Percentiles rank a stretch among this genome's conserved stretches.
These are phyloP conservation scores for Cladosporium sp. DNA, from an alignment of 2,329 filamentous ascomycete species.

Conservation along the genomic window DNA sequence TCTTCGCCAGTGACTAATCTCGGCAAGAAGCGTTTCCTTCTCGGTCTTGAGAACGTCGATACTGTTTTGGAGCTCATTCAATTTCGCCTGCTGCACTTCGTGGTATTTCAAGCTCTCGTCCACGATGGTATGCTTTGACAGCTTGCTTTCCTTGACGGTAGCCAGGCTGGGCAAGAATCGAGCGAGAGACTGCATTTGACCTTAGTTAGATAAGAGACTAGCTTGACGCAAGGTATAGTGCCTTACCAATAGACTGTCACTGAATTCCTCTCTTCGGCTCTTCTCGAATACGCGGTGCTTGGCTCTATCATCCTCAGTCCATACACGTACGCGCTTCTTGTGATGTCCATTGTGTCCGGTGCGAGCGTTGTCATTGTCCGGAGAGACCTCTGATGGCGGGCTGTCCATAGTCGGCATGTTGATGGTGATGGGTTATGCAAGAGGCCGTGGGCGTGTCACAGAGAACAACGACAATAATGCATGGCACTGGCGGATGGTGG, in stretches of 20 bases:
- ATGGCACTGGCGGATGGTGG: no score
- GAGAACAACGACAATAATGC: no score
- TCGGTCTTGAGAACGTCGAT: slow-evolving; percentile 1
- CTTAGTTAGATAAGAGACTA: background rate
- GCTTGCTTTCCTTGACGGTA: slow-evolving; percentile 14
- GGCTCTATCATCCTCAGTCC: slow-evolving; percentile 13
- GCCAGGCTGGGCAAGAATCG: slow-evolving; percentile 14
- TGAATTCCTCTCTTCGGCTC: slow-evolving; percentile 17
- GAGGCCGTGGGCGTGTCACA: no score
- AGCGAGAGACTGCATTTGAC: slow-evolving; percentile 10
- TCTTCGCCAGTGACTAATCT: slow-evolving; percentile 1
- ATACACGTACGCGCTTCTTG: slow-evolving; percentile 9
- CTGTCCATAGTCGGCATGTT: background rate
- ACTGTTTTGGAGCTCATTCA: slow-evolving; percentile 1
- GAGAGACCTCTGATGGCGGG: background rate
- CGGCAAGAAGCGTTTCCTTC: slow-evolving; percentile 2
- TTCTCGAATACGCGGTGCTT: slow-evolving; percentile 17
- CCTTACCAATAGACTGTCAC: slow-evolving; percentile 13
- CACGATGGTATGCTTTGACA: slow-evolving; percentile 18
- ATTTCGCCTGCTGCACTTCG: slow-evolving; percentile 6
- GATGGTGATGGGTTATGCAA: no score
- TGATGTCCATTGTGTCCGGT: background rate
- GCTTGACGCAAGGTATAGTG: background rate
- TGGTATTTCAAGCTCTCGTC: slow-evolving; percentile 15
- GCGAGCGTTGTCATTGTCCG: slow-evolving; percentile 2